phyloP scores from a whole-genome alignment of 2,329 filamentous ascomycete genomes.

The Colletotrichum sp. region DNA sequence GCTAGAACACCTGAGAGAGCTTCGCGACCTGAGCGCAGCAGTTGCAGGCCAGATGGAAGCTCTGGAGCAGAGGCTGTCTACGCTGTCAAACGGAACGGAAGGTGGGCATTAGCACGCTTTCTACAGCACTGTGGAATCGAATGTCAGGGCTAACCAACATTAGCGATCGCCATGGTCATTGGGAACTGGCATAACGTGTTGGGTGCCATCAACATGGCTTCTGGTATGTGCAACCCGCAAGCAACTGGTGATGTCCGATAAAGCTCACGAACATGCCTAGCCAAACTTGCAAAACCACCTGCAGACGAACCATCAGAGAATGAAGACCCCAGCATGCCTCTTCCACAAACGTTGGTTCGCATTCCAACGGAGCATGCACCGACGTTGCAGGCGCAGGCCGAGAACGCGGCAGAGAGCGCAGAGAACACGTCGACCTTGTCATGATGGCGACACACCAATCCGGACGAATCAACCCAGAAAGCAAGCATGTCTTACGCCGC shows the following conservation, averaged over 20 bases:
- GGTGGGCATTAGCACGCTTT: slow-evolving; percentile 45
- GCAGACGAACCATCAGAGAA: slow-evolving; percentile 45
- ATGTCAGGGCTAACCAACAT: neutral
- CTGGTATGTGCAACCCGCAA: slow-evolving; percentile 57
- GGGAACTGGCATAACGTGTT: slow-evolving; percentile 90
- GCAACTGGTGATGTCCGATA: neutral
- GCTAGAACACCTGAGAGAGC: slow-evolving; percentile 77
- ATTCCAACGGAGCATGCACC: slow-evolving; percentile 83
- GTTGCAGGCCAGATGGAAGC: slow-evolving; percentile 84
- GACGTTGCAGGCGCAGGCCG: slow-evolving; percentile 64
- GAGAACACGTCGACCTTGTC: slow-evolving; percentile 25
- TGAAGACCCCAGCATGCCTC: slow-evolving; percentile 36
- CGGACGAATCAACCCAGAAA: neutral
- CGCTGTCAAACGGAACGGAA: slow-evolving; percentile 82
- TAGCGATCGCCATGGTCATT: slow-evolving; percentile 83
- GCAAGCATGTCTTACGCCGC: neutral
- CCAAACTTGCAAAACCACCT: slow-evolving; percentile 68
- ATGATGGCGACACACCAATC: neutral
- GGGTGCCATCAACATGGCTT: slow-evolving; percentile 85
- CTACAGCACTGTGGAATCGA: neutral
- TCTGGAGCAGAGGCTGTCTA: slow-evolving; percentile 77
- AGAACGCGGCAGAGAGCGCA: slow-evolving; percentile 53
- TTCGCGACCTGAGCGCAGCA: slow-evolving; percentile 79
- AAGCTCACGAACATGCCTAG: slow-evolving; percentile 42
- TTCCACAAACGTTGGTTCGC: slow-evolving; percentile 83